These are phyloP conservation scores for Pseudogymnoascus destructans DNA, from an alignment of 2,329 filamentous ascomycete genomes.

Conservation along the genomic window DNA sequence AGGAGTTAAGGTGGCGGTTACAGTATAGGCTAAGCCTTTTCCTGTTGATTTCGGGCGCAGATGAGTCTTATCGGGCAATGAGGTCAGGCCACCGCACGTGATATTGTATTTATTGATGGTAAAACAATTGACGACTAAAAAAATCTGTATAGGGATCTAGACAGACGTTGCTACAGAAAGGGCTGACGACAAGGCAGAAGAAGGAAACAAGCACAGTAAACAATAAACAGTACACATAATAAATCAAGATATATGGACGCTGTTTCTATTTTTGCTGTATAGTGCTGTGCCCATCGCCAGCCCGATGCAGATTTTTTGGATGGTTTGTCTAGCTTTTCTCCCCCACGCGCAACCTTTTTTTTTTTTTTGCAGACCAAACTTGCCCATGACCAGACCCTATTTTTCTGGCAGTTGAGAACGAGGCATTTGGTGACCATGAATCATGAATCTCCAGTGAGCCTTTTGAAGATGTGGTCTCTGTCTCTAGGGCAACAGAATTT, in stretches of 20 bases:
- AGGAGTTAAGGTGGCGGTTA: conserved; percentile 4
- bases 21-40: conserved; percentile 1
- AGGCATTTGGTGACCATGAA: neutral
- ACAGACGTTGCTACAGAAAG: neutral
- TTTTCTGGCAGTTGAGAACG: neutral
- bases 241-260: neutral
- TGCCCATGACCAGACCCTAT: neutral
- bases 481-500: conserved; percentile 3
- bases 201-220: neutral
- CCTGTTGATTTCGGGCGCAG: conserved; percentile 2
- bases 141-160: neutral
- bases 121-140: conserved; percentile 5
- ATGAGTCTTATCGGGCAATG: conserved; percentile 9
- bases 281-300: neutral
- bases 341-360: conserved; percentile 4
- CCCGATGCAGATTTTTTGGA: neutral
- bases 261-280: neutral
- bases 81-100: neutral
- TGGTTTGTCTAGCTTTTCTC: neutral
- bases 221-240: neutral
- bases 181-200: neutral
- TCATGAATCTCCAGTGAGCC: conserved; percentile 1
- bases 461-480: neutral
- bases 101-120: neutral
- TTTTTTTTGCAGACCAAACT: conserved; percentile 5